phyloP scores from a whole-genome alignment of 2,329 filamentous ascomycete genomes.

The Colletotrichum scovillei region DNA sequence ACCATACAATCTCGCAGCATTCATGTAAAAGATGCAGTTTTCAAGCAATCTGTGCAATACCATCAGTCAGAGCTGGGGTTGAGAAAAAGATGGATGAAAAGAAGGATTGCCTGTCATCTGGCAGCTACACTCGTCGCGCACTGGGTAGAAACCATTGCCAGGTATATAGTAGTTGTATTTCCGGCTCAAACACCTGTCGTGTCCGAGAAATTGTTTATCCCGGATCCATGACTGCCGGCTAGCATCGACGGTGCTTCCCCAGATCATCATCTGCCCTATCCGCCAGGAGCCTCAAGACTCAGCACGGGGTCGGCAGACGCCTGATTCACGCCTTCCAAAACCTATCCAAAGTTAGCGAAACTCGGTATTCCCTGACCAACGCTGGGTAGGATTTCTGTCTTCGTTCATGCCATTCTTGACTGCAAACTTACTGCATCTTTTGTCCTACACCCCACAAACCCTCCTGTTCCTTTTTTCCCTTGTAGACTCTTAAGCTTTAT shows the following conservation, averaged over 20 bases:
- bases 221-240: constrained; percentile 14
- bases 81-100: not conserved
- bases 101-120: not conserved
- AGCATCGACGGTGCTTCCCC: constrained; percentile 4
- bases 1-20: not conserved
- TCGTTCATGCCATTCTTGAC: constrained; percentile 22
- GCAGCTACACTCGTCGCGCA: not conserved
- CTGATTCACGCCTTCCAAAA: constrained; percentile 8
- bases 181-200: constrained; percentile 17
- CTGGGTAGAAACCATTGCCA: not conserved
- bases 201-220: constrained; percentile 9
- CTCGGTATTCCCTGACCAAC: not conserved
- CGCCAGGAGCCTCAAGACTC: constrained; percentile 6
- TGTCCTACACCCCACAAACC: constrained; percentile 23
- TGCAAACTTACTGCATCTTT: constrained; percentile 14
- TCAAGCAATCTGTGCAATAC: not conserved
- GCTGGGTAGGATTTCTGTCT: constrained; percentile 8
- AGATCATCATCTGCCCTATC: constrained; percentile 3
- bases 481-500: not conserved
- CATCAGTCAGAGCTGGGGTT: not conserved
- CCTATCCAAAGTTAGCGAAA: not conserved
- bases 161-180: not conserved
- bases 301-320: constrained; percentile 5
- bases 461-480: not conserved
- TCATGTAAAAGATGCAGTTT: not conserved